phyloP scores from a whole-genome alignment of 2,329 filamentous ascomycete genomes.

The Trichoderma harzianum region DNA sequence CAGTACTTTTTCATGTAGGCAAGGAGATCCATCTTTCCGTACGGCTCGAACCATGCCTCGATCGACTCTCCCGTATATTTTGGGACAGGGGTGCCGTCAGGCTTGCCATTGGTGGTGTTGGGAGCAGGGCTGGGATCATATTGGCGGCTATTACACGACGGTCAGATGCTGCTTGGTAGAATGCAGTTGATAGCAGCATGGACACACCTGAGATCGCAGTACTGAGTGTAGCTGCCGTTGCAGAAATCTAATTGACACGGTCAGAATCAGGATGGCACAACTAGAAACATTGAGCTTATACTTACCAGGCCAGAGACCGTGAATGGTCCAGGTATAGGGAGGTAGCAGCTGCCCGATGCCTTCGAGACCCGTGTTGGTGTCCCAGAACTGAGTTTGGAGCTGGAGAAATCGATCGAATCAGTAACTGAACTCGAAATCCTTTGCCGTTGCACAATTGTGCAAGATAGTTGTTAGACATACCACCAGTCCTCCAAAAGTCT shows the following conservation, averaged over 20 bases:
- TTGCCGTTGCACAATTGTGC: not conserved
- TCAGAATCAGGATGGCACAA: not conserved
- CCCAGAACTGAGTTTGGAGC: conserved; percentile 63
- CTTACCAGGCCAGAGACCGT: conserved; percentile 54
- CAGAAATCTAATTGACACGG: conserved; percentile 38
- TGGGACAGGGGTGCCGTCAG: conserved; percentile 51
- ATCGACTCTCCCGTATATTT: conserved; percentile 58
- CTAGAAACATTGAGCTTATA: not conserved
- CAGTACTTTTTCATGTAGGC: conserved; percentile 65
- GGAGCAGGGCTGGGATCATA: conserved; percentile 60
- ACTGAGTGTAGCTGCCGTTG: conserved; percentile 59
- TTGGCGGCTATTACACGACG: conserved; percentile 43
- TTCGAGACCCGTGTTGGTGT: conserved; percentile 60
- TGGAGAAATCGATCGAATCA: conserved; percentile 17
- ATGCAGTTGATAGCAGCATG: not conserved
- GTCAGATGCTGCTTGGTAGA: not conserved
- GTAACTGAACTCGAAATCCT: not conserved
- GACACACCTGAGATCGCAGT: conserved; percentile 54
- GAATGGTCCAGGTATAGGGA: conserved; percentile 54
- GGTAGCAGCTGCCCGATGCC: conserved; percentile 56
- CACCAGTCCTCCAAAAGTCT: conserved; percentile 62
- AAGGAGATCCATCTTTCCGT: conserved; percentile 58
- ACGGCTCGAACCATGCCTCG: conserved; percentile 54
- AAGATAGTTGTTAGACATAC: conserved; percentile 25
- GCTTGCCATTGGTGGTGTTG: conserved; percentile 59